Conservation (phyloP, 106 monocot genomes). For the Acanthochlamys bracteata region DNA sequence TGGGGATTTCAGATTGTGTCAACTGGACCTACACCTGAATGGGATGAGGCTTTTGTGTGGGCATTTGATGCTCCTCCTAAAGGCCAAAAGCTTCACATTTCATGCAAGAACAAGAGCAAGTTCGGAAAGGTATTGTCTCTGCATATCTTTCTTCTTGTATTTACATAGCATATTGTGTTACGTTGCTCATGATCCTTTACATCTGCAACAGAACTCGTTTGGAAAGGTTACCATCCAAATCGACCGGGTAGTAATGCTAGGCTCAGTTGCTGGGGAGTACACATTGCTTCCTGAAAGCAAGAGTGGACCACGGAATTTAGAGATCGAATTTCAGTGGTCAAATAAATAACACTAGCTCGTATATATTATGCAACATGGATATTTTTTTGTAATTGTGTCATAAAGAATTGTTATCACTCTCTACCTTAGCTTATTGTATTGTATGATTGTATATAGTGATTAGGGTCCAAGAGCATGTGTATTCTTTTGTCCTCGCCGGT, state of each 20-base stretch:
- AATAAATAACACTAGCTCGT: slow-evolving; percentile 42
- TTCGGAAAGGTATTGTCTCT: slow-evolving; percentile 72
- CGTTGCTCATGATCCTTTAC: not conserved
- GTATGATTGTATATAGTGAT: slow-evolving; percentile 38
- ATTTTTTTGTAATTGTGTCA: not conserved
- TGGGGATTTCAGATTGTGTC: slow-evolving; percentile 60
- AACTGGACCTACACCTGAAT: slow-evolving; percentile 88
- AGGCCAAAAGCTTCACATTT: slow-evolving; percentile 99
- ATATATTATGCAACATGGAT: not conserved
- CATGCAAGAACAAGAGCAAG: slow-evolving; percentile 99
- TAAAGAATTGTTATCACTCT: not conserved
- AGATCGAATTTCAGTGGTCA: slow-evolving; percentile 99
- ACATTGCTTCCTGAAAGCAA: slow-evolving; percentile 89
- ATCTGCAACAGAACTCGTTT: slow-evolving; percentile 63
- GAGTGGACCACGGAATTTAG: slow-evolving; percentile 73
- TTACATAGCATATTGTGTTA: not conserved
- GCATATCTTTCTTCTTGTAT: not conserved
- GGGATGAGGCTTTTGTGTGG: slow-evolving; percentile 98
- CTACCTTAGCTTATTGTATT: slow-evolving; percentile 1
- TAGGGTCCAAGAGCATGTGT: slow-evolving; percentile 10
- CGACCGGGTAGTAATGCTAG: slow-evolving; percentile 93
- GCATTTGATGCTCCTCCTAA: slow-evolving; percentile 94
- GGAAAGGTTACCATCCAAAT: slow-evolving; percentile 99
- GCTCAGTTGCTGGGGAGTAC: slow-evolving; percentile 91
- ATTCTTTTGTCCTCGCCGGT: not conserved